Base-by-base conservation (phyloP, 2,329 filamentous ascomycete genomes). In the Claviceps sp. region DNA sequence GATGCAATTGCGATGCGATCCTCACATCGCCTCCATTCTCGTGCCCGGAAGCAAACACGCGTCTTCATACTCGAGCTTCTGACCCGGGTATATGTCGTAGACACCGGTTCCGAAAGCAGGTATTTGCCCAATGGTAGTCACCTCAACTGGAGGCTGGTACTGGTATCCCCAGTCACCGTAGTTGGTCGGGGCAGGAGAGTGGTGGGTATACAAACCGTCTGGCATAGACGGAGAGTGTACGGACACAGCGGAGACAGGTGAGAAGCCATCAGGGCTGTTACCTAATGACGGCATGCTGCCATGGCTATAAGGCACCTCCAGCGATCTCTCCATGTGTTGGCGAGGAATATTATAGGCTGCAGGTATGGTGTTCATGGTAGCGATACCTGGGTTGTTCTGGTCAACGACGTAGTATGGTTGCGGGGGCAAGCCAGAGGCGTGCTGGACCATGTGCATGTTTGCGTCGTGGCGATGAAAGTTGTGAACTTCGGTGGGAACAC, bases 381-480 rank as follows among this genome's bases (percentile, higher is more conserved):
- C 79, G 5, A 83, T 75, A 13, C 75, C 77, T 9, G 79, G 78
- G 58, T 82, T 82, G 61, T 71, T 74, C 56, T 80, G 77, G 52
- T 83, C 79, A 1, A 80, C 75, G 34, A 82, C 71, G 58, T 80
- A 84, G 61, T 74, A 79, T 38, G 67, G 62, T 50, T 72, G 71
- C 50, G 69, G 69, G 3, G 72, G 68, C 59, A 77, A 66, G 60
- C 69, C 73, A 5, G 71, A 59, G n/a, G 71, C 68, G 50, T 74
- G 70, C 56, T 76, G 75, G 47, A 76, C 60, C 60, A 78, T 71
- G 17, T 73, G 72, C 45, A 74, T 67, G 26, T 64, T 64, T 3
- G 68, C 60, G 47, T 76, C 72, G 48, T 71, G 65, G 20, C 68
- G 66, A 51, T 71, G 71, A 55, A 71, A 74, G 43, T 74, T 72